Conservation (phyloP, 78 protist species). For the Diacronema lutheri region DNA sequence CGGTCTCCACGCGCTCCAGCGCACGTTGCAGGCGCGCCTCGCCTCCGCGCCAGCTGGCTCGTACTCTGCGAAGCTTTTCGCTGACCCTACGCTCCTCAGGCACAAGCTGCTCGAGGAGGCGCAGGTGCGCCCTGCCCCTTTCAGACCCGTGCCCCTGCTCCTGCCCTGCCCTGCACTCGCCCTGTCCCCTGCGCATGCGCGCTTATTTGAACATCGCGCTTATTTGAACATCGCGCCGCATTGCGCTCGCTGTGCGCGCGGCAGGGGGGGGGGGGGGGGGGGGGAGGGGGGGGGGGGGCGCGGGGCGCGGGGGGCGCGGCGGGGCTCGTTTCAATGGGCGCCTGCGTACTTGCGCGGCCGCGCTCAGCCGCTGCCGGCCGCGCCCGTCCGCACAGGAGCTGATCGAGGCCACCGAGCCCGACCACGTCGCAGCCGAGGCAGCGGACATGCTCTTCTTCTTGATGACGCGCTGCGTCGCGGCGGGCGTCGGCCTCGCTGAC, state of each 20-base stretch:
- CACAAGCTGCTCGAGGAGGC: conserved; percentile 71
- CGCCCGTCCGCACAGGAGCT: conserved; percentile 24
- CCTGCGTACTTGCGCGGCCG: too few species aligned
- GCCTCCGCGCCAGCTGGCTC: conserved; percentile 47
- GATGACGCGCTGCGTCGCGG: conserved; percentile 13
- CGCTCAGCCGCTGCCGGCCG: not conserved
- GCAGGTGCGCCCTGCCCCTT: too few species aligned
- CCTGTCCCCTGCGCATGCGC: too few species aligned
- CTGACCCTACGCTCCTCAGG: conserved; percentile 44
- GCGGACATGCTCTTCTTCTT: conserved; percentile 70
- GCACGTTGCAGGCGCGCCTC: not conserved
- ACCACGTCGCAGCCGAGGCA: conserved; percentile 53
- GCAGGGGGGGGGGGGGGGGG: not conserved
- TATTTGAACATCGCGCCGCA: too few species aligned
- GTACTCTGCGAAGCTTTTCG: conserved; percentile 67
- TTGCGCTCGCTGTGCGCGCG: too few species aligned
- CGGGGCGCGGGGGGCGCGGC: too few species aligned
- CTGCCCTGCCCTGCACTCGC: too few species aligned
- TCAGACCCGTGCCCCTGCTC: too few species aligned
- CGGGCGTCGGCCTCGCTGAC: not conserved
- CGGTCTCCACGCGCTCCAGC: not conserved
- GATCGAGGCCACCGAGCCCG: conserved; percentile 20
- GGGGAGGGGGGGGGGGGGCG: too few species aligned
- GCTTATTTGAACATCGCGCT: too few species aligned
- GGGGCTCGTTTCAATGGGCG: too few species aligned